Evolutionary conservation across 306 rosid species (phyloP).

Genomic region (Dalbergia cochinchinensis): DNA sequence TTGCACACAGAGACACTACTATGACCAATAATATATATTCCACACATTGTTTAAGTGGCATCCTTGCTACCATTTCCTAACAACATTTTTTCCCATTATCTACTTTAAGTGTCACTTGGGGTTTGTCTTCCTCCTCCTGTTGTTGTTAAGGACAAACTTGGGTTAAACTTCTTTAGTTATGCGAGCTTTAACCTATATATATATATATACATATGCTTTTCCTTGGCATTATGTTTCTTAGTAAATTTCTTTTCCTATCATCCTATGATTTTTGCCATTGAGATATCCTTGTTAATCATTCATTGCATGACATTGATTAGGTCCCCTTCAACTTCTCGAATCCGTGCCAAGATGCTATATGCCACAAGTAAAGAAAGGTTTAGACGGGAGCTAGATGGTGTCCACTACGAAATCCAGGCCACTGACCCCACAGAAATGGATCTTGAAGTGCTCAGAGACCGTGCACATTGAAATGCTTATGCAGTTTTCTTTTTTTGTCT

Average conservation of each 20-base stretch:
- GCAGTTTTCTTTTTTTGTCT: conserved; percentile 28
- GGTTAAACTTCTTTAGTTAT: not conserved
- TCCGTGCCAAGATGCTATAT: conserved; percentile 95
- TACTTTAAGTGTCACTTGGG: conserved; percentile 18
- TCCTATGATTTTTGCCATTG: conserved; percentile 24
- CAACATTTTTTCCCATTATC: not conserved
- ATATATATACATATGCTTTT: not conserved
- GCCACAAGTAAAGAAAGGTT: conserved; percentile 89
- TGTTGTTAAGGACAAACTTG: conserved; percentile 24
- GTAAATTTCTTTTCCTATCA: not conserved
- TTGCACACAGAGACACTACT: not conserved
- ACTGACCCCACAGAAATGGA: conserved; percentile 98
- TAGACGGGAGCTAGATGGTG: conserved; percentile 86
- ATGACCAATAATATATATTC: conserved; percentile 12
- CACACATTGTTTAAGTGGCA: conserved; percentile 18
- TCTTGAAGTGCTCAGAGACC: conserved; percentile 87
- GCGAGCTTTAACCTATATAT: not conserved
- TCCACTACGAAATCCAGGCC: conserved; percentile 97
- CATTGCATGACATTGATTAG: conserved; percentile 51
- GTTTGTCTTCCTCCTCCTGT: conserved; percentile 12
- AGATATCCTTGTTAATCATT: conserved; percentile 39
- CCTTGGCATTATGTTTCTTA: not conserved
- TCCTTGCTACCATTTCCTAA: conserved; percentile 28
- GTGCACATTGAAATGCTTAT: conserved; percentile 71
- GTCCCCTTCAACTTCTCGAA: conserved; percentile 86